Evolutionary conservation across 1,284 basidiomycete genomes (phyloP), one percentile per base, ranked within the genome.

Genomic region (Malassezia vespertilionis): DNA sequence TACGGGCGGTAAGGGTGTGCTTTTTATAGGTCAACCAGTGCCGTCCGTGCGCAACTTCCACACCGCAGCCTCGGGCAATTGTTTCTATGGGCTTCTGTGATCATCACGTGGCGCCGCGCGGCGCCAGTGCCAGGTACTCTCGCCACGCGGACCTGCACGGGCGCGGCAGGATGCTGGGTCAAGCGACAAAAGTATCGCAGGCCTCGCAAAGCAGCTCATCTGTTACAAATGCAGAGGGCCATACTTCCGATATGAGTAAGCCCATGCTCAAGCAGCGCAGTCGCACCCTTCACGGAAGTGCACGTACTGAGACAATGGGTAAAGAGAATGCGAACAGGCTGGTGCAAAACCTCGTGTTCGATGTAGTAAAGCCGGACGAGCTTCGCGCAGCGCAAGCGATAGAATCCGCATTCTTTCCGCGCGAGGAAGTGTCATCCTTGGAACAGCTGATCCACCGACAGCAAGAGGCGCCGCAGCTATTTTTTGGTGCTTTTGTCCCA

Each of bases 401-500:
- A 31, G 59, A 65, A 32, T 44, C 44, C 0, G 44, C 57, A 28
- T 49, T 55, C 18, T 61, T 53, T 23, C 54, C 55, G 8, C 55
- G 53, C 6, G 67, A 66, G 34, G 63, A 68, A 39, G 54, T 57
- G 11, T 61, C 59, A 22, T 48, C 52, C 37, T 52, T 58, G 32
- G 60, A 62, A 8, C 59, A 53, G 34, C 41, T 68, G 11, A 35
- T 56, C n/a, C 52, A 37, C 58, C 60, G 67, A 4, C 60, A 66
- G 31, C 55, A 54, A 1, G 44, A 49, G 8, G 67, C 67, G 8
- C 63, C 65, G 0, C 60, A 69, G 37, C 56, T 69, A 15, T 65
- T 66, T 33, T 28, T 68, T 0, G 67, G 67, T 17, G 60, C 60
- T 3, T 69, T 63, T 30, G 39, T 66, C 3, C 53, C 57, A 21